Base-by-base conservation (phyloP, 164 flowering plant species). In the Echeveria elegans region DNA sequence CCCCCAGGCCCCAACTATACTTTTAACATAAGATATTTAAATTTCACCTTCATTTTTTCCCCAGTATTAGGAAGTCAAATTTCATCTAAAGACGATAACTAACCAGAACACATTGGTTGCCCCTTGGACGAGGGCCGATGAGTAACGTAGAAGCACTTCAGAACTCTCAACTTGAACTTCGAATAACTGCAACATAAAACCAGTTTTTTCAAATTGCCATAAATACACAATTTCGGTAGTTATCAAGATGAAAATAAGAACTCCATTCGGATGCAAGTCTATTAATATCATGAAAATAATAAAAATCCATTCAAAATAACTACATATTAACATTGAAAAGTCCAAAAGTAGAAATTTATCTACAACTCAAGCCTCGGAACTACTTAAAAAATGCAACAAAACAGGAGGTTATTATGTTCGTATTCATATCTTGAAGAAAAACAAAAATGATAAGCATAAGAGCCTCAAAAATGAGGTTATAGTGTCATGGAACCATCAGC, bases 101-200 rank as follows among this genome's bases (percentile, higher is more conserved):
- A 24, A 95, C 99, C 99, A 95, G 89, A 95, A 95, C 69, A 89
- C 87, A 81, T 88, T 88, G 74, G 91, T 80, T 70, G 97, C 93
- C 72, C 99, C 99, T 82, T 95, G 88, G 71, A 89, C 96, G 74
- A 95, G 94, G 41, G 99, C 99, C 64, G 90, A 89, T 41, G 99
- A 89, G 72, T 86, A 89, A 26, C 97, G 93, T 18, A 89, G 83
- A 47, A 79, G 88, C 36, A 82, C 83, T 58, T 88, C 99, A 61
- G 89, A 59, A 77, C 78, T 83, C 60, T 90, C 90, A 70, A 85
- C 76, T 74, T 87, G 84, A 76, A 83, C 89, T 80, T 95, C 97
- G 82, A 95, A 89, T 26, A 95, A 73, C 99, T 95, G 88, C 83
- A 80, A 43, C 47, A 68, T 28, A 71, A 19, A 8, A 69, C 26